Base-by-base conservation (phyloP, 2,329 filamentous ascomycete genomes). In the Metarhizium robertsii region DNA sequence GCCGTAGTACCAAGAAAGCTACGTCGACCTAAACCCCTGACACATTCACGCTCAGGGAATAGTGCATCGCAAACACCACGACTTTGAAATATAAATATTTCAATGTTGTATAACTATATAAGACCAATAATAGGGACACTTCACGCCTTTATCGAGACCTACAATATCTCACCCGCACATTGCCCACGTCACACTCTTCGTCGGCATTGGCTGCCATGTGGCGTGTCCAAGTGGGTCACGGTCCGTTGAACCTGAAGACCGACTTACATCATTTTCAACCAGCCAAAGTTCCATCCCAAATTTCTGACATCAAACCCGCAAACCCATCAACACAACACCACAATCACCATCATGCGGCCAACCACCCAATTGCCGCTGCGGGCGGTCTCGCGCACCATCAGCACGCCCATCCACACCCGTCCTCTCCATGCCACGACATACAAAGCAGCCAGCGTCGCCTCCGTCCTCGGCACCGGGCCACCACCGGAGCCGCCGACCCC, bases 401-500 rank as follows among this genome's bases (percentile, higher is more conserved):
- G 58, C 42, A 46, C 57, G 46, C 55, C 58, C n/a, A 34, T 56
- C 32, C 34, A 59, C 42, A 40, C 61, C 54, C 65, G 68, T 11
- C 57, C 67, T 4, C 60, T 75, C 57, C 71, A 70, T 59, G 63
- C 66, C 52, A 66, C 67, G 47, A 58, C 63, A 56, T 60, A 61
- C 52, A 66, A 69, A 55, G 61, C 72, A 25, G 79, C 79, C 51
- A 72, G 75, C 60, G 78, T 81, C 57, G 73, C 73, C 32, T 75
- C 80, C 47, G 71, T 81, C 59, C 74, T 80, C 59, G 79, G 79
- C 58, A 74, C 79, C 38, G 82, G 83, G 2, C 83, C 83, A 54
- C 83, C 83, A 6, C 83, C 83, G 3, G 71, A 75, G 55, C 72
- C 81, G 1, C 83, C 83, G 1, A 62, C 70, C 29, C 76, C 80